phyloP scores from a whole-genome alignment of 2,329 filamentous ascomycete genomes.

The Sclerotinia trifoliorum region DNA sequence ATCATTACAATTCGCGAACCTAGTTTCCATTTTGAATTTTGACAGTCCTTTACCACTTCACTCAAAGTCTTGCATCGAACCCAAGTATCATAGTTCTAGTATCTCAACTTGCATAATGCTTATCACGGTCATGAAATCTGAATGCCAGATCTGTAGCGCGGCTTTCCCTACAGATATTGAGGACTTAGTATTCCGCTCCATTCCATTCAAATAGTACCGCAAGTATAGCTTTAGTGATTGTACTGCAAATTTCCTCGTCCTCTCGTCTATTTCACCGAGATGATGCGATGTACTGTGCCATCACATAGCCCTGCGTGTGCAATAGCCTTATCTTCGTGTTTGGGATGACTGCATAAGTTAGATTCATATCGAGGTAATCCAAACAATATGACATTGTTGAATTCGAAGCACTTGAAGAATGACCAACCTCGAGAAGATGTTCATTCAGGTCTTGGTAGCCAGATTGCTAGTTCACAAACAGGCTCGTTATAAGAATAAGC shows the following conservation, averaged over 20 bases:
- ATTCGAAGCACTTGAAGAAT: constrained; percentile 6
- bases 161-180: too few species aligned
- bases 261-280: neutral
- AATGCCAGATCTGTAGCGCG: too few species aligned
- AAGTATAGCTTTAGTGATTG: neutral
- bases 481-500: neutral
- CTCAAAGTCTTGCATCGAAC: neutral
- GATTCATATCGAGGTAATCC: neutral
- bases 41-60: neutral
- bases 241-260: neutral
- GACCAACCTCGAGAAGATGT: neutral
- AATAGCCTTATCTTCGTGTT: neutral
- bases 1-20: too few species aligned
- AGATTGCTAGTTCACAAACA: neutral
- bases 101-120: neutral
- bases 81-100: neutral
- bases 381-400: constrained; percentile 20
- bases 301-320: neutral
- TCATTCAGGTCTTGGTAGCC: neutral
- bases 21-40: too few species aligned
- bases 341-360: neutral
- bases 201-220: too few species aligned
- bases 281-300: neutral
- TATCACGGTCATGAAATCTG: too few species aligned
- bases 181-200: too few species aligned